phyloP scores from a whole-genome alignment of 352 stramenopile species.

The Globisporangium nagaii region DNA sequence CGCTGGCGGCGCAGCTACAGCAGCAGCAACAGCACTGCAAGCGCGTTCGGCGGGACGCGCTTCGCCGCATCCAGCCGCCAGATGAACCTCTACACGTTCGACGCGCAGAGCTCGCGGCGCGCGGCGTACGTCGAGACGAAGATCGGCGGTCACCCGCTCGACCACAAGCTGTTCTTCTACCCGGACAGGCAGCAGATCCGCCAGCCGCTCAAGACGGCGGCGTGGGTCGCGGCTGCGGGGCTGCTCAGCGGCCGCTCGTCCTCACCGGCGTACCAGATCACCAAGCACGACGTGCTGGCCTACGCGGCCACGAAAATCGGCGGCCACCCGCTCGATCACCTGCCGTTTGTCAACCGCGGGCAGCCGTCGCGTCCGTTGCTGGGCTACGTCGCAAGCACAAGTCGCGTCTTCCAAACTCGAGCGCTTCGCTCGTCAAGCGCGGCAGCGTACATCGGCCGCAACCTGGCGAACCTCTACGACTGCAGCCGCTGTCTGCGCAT shows the following conservation, averaged over 20 bases:
- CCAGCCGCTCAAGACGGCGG: slow-evolving; percentile 25
- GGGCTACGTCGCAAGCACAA: slow-evolving; percentile 24
- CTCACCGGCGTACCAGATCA: slow-evolving; percentile 32
- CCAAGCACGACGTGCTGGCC: slow-evolving; percentile 32
- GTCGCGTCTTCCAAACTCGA: not conserved
- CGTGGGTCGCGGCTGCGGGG: slow-evolving; percentile 11
- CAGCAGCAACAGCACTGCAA: not conserved
- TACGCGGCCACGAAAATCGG: slow-evolving; percentile 74
- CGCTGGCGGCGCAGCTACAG: not conserved
- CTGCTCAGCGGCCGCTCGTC: slow-evolving; percentile 18
- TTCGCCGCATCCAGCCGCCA: slow-evolving; percentile 25
- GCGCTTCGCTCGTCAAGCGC: not conserved
- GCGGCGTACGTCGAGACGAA: slow-evolving; percentile 59
- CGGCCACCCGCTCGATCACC: slow-evolving; percentile 68
- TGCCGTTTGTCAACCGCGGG: slow-evolving; percentile 58
- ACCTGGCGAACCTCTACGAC: slow-evolving; percentile 39
- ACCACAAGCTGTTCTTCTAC: slow-evolving; percentile 29
- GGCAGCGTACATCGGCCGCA: slow-evolving; percentile 2
- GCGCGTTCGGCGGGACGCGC: slow-evolving; percentile 8
- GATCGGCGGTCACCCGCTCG: slow-evolving; percentile 70
- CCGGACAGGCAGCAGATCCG: slow-evolving; percentile 14
- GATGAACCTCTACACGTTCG: slow-evolving; percentile 55
- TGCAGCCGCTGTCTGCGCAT: slow-evolving; percentile 51
- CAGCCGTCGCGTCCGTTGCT: slow-evolving; percentile 54
- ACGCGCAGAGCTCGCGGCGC: slow-evolving; percentile 11